These are phyloP conservation scores for Aspergillus jensenii DNA, from an alignment of 2,329 filamentous ascomycete genomes.

Conservation along the genomic window DNA sequence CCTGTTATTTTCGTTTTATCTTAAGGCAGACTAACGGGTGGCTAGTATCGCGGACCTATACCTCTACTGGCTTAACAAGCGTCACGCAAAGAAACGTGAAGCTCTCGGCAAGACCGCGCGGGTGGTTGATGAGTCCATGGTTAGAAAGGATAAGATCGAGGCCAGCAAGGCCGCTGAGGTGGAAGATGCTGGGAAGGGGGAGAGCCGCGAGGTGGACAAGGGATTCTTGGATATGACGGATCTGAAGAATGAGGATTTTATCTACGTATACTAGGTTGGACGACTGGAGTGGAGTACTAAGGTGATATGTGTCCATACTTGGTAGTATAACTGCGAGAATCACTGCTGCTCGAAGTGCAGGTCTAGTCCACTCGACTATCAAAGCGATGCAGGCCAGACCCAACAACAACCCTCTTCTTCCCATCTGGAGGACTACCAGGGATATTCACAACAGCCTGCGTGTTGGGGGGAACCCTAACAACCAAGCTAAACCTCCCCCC, in stretches of 20 bases:
- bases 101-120: constrained; percentile 30
- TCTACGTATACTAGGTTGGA: constrained; percentile 16
- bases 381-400: constrained; percentile 2
- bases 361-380: not conserved
- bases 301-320: too few species aligned
- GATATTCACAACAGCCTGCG: not conserved
- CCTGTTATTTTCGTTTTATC: not conserved
- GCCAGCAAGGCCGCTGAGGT: constrained; percentile 10
- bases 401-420: not conserved
- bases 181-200: constrained; percentile 4
- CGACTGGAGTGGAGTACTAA: too few species aligned
- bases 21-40: not conserved
- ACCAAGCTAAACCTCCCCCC: not conserved
- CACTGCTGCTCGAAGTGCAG: too few species aligned
- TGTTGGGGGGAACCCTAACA: constrained; percentile 5
- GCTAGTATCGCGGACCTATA: constrained; percentile 30
- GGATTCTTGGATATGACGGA: constrained; percentile 19
- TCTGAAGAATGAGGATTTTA: constrained; percentile 20
- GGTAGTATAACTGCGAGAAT: too few species aligned
- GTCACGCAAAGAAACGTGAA: constrained; percentile 30
- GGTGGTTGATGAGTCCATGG: constrained; percentile 35
- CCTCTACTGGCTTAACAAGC: constrained; percentile 30
- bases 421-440: not conserved
- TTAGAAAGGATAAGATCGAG: constrained; percentile 21
- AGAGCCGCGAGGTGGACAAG: constrained; percentile 2